Percentiles rank a stretch among this genome's conserved stretches.
These are phyloP conservation scores for Ophiostoma sp. DNA, from an alignment of 2,329 filamentous ascomycete species.

Conservation along the genomic window DNA sequence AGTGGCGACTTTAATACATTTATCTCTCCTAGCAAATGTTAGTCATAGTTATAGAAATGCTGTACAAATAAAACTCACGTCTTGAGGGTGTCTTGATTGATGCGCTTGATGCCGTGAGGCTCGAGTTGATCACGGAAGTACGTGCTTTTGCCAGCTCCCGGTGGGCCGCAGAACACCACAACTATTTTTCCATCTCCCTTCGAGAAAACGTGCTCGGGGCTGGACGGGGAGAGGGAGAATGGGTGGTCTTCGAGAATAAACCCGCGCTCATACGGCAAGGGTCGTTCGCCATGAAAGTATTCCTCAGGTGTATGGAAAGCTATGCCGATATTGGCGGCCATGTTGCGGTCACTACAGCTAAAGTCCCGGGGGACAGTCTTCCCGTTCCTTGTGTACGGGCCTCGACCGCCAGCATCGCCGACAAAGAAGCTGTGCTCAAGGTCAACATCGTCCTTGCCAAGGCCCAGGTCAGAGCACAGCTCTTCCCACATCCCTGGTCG, in stretches of 20 bases:
- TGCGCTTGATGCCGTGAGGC: conserved; percentile 71
- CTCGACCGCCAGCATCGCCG: conserved; percentile 72
- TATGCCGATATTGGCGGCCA: conserved; percentile 80
- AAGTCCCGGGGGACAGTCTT: conserved; percentile 55
- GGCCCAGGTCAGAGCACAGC: conserved; percentile 53
- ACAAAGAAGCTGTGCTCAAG: conserved; percentile 72
- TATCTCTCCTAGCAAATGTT: conserved; percentile 43
- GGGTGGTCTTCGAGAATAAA: conserved; percentile 65
- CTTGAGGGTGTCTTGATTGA: conserved; percentile 89
- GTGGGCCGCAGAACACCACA: conserved; percentile 81
- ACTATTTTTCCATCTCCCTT: conserved; percentile 66
- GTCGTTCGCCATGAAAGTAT: conserved; percentile 68
- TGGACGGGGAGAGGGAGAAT: conserved; percentile 38
- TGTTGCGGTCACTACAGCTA: conserved; percentile 66
- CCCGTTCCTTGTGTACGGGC: conserved; percentile 44
- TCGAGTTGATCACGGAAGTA: conserved; percentile 77
- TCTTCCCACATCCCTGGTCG: conserved; percentile 80
- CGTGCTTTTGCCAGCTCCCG: conserved; percentile 85
- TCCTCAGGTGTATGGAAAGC: conserved; percentile 83
- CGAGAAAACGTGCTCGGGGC: conserved; percentile 36
- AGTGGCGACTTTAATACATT: conserved; percentile 66
- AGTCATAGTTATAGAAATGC: not conserved
- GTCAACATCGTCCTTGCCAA: conserved; percentile 53
- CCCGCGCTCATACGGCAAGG: conserved; percentile 59
- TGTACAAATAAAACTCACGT: conserved; percentile 36